Evolutionary conservation across 805 yeast species (phyloP), one percentile per base, ranked within the genome.

Genomic region (Kuraishia floccosa): DNA sequence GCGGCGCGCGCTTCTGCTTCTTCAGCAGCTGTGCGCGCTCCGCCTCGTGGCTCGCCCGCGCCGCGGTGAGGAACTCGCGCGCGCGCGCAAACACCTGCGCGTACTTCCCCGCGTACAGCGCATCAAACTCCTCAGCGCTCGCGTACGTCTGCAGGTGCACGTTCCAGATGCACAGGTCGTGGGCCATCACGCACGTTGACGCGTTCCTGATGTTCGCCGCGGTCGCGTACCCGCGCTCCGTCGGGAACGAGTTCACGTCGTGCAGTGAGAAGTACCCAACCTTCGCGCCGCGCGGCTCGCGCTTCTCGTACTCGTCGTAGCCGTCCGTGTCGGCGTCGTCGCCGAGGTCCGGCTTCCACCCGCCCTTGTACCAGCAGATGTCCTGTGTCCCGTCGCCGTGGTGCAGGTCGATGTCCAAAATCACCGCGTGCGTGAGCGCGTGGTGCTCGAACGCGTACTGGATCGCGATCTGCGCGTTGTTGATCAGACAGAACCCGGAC

Each of bases 341-440:
- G 19, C 61, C 69, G 31, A 55, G 59, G 27, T 66, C 72, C 18
- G 63, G 60, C 34, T 64, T 62, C 41, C 72, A 67, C 0, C 84
- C 83, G 1, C 81, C 81, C 39, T 82, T 61, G 43, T 73, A 76
- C 86, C 87, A 83, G 43, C 87, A 75, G 17, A 83, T 77, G 49
- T 83, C 93, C 43, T 84, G 94, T 5, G 83, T 69, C 10, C 94
- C 94, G 52, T 83, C 94, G 12, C 94, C 94, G 47, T 83, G 94
- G 46, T 83, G 94, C 25, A 83, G 60, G 50, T 83, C 94, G 38
- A 84, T 77, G 50, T 83, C 94, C 19, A 83, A 53, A 13, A 83
- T 78, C 1, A 79, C 86, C 12, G 85, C 85, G 54, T 83, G 94
- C 1, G 89, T 76, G 3, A 83, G 74, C 2, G 63, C 72, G 42